Evolutionary conservation across 768 basidiomycete species (phyloP).

Genomic region (Tricholoma flavovirens): DNA sequence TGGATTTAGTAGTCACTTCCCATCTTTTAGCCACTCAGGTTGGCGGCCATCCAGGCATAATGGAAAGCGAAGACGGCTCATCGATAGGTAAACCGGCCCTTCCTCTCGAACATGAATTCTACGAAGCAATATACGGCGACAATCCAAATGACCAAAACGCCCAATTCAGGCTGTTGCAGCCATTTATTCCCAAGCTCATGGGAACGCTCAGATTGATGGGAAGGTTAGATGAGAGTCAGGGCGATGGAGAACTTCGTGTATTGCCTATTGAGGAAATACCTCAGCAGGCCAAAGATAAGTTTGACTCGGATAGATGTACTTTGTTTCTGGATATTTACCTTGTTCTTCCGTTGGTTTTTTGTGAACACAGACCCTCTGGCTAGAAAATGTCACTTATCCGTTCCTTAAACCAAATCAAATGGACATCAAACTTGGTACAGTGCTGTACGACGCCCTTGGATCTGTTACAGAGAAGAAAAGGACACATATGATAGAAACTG

Average conservation of each 20-base stretch:
- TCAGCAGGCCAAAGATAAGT: conserved; percentile 17
- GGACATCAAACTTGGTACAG: conserved; percentile 90
- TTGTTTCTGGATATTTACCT: background rate
- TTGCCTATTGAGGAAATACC: conserved; percentile 10
- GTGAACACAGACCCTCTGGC: conserved; percentile 61
- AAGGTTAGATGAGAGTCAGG: conserved; percentile 35
- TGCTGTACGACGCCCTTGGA: conserved; percentile 62
- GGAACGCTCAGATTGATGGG: conserved; percentile 76
- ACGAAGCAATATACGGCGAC: conserved; percentile 46
- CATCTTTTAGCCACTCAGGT: conserved; percentile 39
- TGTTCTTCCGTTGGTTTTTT: background rate
- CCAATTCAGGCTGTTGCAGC: conserved; percentile 17
- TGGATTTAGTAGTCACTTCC: conserved; percentile 1
- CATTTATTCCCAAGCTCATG: conserved; percentile 69
- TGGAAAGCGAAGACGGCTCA: conserved; percentile 62
- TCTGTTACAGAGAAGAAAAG: conserved; percentile 65
- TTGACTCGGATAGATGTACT: background rate
- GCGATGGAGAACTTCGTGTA: conserved; percentile 10
- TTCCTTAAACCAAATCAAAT: conserved; percentile 83
- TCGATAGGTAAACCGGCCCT: conserved; percentile 79
- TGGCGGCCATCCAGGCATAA: conserved; percentile 76
- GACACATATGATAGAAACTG: conserved; percentile 67
- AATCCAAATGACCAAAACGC: conserved; percentile 30
- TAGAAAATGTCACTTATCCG: conserved; percentile 74
- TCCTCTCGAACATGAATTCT: conserved; percentile 64